Evolutionary conservation across 1,284 basidiomycete species (phyloP), one percentile per base, ranked within the genome.

Genomic region (Ceratobasidium theobromae): DNA sequence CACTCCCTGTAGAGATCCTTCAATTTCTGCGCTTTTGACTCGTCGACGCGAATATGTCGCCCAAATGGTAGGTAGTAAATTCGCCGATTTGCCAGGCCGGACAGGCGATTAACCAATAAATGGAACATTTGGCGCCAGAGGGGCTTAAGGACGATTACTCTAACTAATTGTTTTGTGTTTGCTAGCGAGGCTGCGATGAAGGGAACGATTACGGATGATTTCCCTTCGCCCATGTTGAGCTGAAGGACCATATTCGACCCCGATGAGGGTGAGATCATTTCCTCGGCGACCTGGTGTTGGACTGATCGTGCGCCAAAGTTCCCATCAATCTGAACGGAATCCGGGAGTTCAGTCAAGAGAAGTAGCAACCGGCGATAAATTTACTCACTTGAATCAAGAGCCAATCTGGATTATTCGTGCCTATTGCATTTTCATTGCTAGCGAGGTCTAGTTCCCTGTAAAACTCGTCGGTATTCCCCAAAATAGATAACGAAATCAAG

Each of bases 161-260:
- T 76, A 4, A 79, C 78, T 1, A 84, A 74, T 14, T 74, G 77
- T 3, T 73, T 33, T 0, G 79, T 76, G 69, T 83, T 72, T 0
- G 83, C 79, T 2, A 84, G 72, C 25, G 75, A 67, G 0, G 75
- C 71, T 0, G 77, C 73, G 18, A 76, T 74, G 14, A 84, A 72
- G 0, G 82, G 82, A 0, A 80, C 75, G 30, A 84, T 84, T 4
- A 70, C 82, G 0, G 81, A 80, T 1, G 82, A 79, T 68, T 84
- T 84, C 4, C 84, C 84, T 69, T 84, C 83, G 0, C 83, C 83
- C 84, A 85, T 84, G 48, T 84, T 83, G 18, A 85, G 77, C 65
- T 84, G 83, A 32, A 81, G 74, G 5, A 76, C 70, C 0, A 76
- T 76, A 53, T 79, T 84, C 3, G 60, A 12, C 1, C 67, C 55